phyloP scores from a whole-genome alignment of 768 basidiomycete genomes.

The Termitomyces sp. region DNA sequence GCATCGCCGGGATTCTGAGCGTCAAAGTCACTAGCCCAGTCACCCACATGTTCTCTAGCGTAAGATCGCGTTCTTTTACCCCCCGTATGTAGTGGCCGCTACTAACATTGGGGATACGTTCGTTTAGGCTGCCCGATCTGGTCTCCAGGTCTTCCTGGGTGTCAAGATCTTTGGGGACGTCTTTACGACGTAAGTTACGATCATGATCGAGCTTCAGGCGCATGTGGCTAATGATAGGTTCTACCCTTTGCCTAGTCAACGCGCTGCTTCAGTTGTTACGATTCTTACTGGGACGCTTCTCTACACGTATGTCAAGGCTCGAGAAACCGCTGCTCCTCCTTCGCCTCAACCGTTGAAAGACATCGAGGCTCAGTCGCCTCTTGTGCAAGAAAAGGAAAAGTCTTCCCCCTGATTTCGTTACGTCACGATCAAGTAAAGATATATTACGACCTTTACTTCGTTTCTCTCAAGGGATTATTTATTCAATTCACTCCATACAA shows the following conservation, averaged over 20 bases:
- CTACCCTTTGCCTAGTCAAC: constrained; percentile 37
- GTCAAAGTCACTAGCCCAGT: constrained; percentile 86
- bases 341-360: constrained; percentile 12
- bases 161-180: constrained; percentile 66
- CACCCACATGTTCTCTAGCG: constrained; percentile 75
- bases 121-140: constrained; percentile 68
- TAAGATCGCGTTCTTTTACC: constrained; percentile 11
- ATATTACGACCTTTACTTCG: background rate
- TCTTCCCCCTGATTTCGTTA: background rate
- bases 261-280: constrained; percentile 53
- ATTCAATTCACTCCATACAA: background rate
- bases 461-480: background rate
- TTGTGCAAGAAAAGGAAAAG: constrained; percentile 19
- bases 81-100: background rate
- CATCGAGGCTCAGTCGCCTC: constrained; percentile 14
- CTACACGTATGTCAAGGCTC: constrained; percentile 64
- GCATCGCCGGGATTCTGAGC: constrained; percentile 71
- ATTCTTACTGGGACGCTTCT: constrained; percentile 66
- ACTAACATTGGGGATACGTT: background rate
- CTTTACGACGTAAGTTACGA: constrained; percentile 49
- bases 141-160: constrained; percentile 69
- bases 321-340: constrained; percentile 34
- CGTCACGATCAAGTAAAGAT: background rate
- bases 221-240: background rate
- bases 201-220: background rate